Conservation (phyloP, 345 rosid species). For the Clausena lansium region DNA sequence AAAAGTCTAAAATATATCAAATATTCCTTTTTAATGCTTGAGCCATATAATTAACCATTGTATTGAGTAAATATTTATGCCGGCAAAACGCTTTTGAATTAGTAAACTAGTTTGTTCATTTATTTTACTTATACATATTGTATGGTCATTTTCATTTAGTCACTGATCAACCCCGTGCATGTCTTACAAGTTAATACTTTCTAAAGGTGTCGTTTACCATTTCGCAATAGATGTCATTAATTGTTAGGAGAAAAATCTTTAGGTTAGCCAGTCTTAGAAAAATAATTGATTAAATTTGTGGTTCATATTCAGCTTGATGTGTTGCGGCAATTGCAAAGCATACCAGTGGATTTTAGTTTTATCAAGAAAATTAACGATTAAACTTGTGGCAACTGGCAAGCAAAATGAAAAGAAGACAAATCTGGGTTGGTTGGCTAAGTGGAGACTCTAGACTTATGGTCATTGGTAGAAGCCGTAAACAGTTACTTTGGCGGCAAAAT, state of each 20-base stretch:
- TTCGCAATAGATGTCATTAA: background rate
- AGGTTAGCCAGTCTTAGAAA: background rate
- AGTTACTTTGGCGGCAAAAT: constrained; percentile 7
- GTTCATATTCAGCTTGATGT: background rate
- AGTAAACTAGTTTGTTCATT: background rate
- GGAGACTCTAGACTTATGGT: background rate
- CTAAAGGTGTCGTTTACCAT: background rate
- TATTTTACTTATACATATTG: too few relatives aligned
- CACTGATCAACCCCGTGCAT: background rate
- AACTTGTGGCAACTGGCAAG: background rate
- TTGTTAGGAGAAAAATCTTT: background rate
- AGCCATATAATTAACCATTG: background rate
- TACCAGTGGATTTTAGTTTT: background rate
- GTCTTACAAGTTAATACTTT: background rate
- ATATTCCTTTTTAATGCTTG: too few relatives aligned
- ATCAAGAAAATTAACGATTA: background rate
- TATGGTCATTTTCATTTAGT: background rate
- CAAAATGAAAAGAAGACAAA: background rate
- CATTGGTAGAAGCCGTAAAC: background rate
- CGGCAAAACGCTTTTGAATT: background rate
- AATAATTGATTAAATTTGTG: background rate
- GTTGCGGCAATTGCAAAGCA: background rate
- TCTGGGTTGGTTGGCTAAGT: background rate
- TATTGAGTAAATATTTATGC: too few relatives aligned
- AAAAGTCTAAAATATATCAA: background rate